phyloP scores from a whole-genome alignment of 2,329 filamentous ascomycete genomes.

The Endoconidiophora laricicola region DNA sequence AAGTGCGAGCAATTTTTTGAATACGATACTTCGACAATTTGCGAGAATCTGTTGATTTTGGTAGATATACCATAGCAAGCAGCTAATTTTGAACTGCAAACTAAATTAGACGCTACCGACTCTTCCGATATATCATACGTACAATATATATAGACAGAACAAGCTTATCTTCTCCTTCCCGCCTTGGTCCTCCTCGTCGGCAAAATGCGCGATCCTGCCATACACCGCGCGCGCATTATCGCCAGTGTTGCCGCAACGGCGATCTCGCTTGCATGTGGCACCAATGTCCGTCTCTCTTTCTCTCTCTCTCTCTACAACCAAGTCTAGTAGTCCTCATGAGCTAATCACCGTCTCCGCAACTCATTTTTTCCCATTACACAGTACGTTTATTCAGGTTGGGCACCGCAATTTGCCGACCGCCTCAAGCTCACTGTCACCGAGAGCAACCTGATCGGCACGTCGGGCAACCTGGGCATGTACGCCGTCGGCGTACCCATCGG shows the following conservation, averaged over 20 bases:
- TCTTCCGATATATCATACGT: not conserved
- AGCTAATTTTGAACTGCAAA: not conserved
- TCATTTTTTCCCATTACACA: conserved; percentile 22
- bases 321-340: not conserved
- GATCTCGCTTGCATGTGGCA: conserved; percentile 79
- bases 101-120: not conserved
- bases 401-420: conserved; percentile 79
- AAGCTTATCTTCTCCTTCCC: conserved; percentile 3
- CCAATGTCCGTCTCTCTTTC: conserved; percentile 48
- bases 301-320: not conserved
- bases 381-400: conserved; percentile 98
- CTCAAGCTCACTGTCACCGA: conserved; percentile 81
- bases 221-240: conserved; percentile 52
- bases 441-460: conserved; percentile 77
- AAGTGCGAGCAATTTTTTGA: too few relatives aligned
- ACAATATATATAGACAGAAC: not conserved
- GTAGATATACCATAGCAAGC: too few relatives aligned
- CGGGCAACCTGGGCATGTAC: conserved; percentile 88
- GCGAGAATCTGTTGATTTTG: not conserved
- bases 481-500: conserved; percentile 76
- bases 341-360: not conserved
- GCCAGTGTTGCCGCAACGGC: conserved; percentile 73
- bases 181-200: conserved; percentile 3
- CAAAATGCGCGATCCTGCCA: conserved; percentile 29
- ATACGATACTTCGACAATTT: not conserved